Evolutionary conservation across 371 early-diverging fungal species (phyloP).

Genomic region (Rhizopus stolonifer): DNA sequence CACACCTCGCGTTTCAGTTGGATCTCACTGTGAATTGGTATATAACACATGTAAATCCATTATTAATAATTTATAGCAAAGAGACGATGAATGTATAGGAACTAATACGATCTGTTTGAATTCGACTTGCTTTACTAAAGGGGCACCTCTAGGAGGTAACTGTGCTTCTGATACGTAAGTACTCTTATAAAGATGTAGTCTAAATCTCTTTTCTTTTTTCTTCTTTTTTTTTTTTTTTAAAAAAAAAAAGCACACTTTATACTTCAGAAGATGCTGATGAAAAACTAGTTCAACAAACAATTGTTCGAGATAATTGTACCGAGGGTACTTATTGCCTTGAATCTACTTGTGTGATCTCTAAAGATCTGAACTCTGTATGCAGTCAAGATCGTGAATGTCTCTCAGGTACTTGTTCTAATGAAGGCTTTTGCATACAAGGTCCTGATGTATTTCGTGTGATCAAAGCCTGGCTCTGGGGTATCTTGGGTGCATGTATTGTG

Average conservation of each 20-base stretch:
- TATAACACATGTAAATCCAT: background rate
- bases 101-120: conserved; percentile 42
- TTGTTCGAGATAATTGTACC: conserved; percentile 51
- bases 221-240: background rate
- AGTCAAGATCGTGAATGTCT: conserved; percentile 47
- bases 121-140: conserved; percentile 42
- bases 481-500: conserved; percentile 31
- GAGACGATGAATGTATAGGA: conserved; percentile 48
- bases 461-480: conserved; percentile 43
- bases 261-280: conserved; percentile 32
- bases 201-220: background rate
- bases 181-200: background rate
- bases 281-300: conserved; percentile 29
- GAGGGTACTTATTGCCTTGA: conserved; percentile 35
- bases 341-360: conserved; percentile 28
- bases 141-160: conserved; percentile 38
- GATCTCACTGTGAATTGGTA: conserved; percentile 36
- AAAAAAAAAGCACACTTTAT: conserved; percentile 28
- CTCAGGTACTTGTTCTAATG: conserved; percentile 38
- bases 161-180: conserved; percentile 49
- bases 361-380: conserved; percentile 20
- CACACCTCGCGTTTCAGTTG: conserved; percentile 18
- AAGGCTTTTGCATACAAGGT: conserved; percentile 34
- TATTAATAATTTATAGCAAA: conserved; percentile 26
- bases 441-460: conserved; percentile 46